Conservation (phyloP, 805 yeast species). For the Yarrowia yakushimensis region DNA sequence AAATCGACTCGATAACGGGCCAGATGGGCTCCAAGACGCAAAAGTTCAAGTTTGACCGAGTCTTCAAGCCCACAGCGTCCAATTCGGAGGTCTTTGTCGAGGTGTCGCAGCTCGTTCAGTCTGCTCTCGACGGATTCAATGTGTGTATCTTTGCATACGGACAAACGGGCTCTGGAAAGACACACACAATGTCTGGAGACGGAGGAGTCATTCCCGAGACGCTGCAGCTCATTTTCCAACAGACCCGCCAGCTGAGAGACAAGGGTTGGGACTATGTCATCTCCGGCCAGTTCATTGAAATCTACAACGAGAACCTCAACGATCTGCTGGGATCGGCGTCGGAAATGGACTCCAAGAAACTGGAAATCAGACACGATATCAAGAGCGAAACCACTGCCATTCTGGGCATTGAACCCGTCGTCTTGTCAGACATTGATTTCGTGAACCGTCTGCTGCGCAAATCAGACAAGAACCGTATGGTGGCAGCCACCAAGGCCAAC, state of each 20-base stretch:
- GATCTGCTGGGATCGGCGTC: constrained; percentile 48
- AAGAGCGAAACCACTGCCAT: constrained; percentile 52
- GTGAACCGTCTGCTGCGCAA: constrained; percentile 49
- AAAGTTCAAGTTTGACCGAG: constrained; percentile 69
- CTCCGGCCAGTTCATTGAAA: constrained; percentile 78
- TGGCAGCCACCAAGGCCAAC: constrained; percentile 79
- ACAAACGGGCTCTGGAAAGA: constrained; percentile 95
- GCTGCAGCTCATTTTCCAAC: constrained; percentile 62
- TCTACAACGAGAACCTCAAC: constrained; percentile 76
- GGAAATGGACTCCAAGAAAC: constrained; percentile 39
- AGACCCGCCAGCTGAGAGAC: constrained; percentile 46
- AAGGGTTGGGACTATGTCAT: constrained; percentile 63
- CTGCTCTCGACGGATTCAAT: constrained; percentile 80
- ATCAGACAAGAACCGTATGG: constrained; percentile 63
- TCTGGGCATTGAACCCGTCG: constrained; percentile 53
- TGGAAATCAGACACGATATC: constrained; percentile 72
- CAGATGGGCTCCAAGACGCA: constrained; percentile 33
- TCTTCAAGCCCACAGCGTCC: constrained; percentile 53
- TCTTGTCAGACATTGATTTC: constrained; percentile 46
- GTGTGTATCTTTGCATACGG: constrained; percentile 97
- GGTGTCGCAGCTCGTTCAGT: constrained; percentile 79
- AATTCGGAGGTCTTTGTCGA: constrained; percentile 76
- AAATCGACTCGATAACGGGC: constrained; percentile 31
- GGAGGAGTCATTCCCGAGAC: constrained; percentile 85
- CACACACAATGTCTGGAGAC: constrained; percentile 72